Evolutionary conservation across 2,329 filamentous ascomycete species (phyloP).

Genomic region (Cercospora berteroae): DNA sequence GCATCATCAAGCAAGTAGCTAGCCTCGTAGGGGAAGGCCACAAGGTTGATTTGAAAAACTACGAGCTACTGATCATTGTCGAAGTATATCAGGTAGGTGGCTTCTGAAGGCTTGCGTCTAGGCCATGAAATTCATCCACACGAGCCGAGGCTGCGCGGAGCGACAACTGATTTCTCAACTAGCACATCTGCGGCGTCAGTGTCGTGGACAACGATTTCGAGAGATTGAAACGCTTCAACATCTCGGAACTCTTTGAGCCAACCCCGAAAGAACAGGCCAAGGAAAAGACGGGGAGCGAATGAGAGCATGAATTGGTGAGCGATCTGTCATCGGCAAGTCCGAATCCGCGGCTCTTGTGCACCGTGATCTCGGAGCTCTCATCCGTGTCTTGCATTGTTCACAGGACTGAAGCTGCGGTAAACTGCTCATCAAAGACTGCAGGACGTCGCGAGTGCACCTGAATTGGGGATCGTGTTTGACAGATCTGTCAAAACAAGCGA

Average conservation of each 20-base stretch:
- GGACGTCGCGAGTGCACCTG: conserved; percentile 8
- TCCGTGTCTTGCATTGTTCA: not conserved
- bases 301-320: not conserved
- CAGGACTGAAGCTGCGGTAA: not conserved
- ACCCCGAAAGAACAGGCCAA: conserved; percentile 38
- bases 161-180: not conserved
- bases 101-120: conserved; percentile 18
- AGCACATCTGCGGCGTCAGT: conserved; percentile 76
- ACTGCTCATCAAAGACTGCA: not conserved
- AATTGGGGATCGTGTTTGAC: not conserved
- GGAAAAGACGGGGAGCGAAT: conserved; percentile 5
- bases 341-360: not conserved
- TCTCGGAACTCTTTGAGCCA: conserved; percentile 68
- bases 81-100: conserved; percentile 72
- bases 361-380: not conserved
- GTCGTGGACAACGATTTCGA: conserved; percentile 75
- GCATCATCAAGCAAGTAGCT: conserved; percentile 70
- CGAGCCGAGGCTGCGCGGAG: conserved; percentile 2
- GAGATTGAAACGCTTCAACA: conserved; percentile 70
- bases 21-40: conserved; percentile 63
- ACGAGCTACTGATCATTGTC: conserved; percentile 75
- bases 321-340: not conserved
- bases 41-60: conserved; percentile 73
- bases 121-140: not conserved
- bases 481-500: conserved; percentile 15